Base-by-base conservation (phyloP, 2,329 filamentous ascomycete species). In the Biscogniauxia mediterranea region DNA sequence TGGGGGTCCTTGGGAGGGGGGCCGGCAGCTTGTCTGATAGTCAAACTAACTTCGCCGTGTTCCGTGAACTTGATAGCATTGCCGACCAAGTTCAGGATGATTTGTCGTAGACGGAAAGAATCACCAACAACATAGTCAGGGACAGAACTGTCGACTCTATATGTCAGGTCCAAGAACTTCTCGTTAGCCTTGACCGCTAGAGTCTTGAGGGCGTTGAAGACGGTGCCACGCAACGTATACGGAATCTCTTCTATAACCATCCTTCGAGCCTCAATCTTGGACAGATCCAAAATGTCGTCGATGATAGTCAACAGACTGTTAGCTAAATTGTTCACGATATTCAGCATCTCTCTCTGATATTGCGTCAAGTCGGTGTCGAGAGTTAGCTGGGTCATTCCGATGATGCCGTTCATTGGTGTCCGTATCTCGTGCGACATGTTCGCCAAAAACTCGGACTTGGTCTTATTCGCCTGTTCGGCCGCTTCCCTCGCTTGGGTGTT, bases 21-120 rank as follows among this genome's bases (percentile, higher is more conserved):
- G 64, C 86, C 82, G 28, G 77, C 88, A 83, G 71, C 80, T 72
- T 85, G 82, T 68, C 89, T 88, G 69, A 98, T 97, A n/a, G 90
- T 93, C 57, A 98, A 86, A 75, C 93, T 96, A 70, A 99, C 95
- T 75, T 97, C 93, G 64, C 95, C 95, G 70, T 96, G 90, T 76
- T 98, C 94, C 2, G 95, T 98, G 76, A 99, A 99, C 75, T 99
- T 99, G 82, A 99, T 97, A 59, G 95, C 94, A 72, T 99, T 99
- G 73, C 95, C 95, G 58, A 98, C 94, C 60, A 99, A 81, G 77
- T 99, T 99, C 60, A 98, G 85, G 64, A 98, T 97, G 70, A 99
- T 96, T 78, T 99, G 95, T 65, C 94, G 88, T 60, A 98, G 81
- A 77, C 95, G 90, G 89, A 97, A 98, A 1, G 93, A 96, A 75